A percentile compares a stretch with the other conserved stretches of the same genome.
Evolutionary conservation across 352 stramenopile genomes (phyloP).

Genomic region (Pythium aphanidermatum): DNA sequence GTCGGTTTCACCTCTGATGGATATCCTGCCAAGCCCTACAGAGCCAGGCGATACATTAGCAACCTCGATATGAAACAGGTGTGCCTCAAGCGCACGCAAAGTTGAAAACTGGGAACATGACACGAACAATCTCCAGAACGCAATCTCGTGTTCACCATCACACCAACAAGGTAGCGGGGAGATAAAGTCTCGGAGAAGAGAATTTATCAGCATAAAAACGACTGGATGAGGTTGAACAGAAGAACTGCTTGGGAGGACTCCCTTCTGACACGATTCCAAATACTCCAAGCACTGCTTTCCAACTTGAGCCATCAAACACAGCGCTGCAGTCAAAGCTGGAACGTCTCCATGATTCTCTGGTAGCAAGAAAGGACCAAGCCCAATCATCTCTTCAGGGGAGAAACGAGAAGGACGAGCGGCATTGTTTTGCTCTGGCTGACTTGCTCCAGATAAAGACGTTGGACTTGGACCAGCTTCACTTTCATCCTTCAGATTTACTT

Average conservation of each 20-base stretch:
- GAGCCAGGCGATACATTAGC: conserved; percentile 69
- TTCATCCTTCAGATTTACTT: conserved; percentile 70
- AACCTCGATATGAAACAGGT: conserved; percentile 85
- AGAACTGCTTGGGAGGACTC: conserved; percentile 54
- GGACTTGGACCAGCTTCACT: conserved; percentile 20
- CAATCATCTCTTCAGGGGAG: conserved; percentile 63
- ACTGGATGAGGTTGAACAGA: conserved; percentile 75
- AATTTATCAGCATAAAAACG: conserved; percentile 87
- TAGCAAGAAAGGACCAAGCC: conserved; percentile 59
- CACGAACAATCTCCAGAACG: conserved; percentile 46
- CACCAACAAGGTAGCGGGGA: conserved; percentile 20
- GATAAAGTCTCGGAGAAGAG: conserved; percentile 54
- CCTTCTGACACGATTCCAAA: conserved; percentile 58
- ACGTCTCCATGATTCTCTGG: conserved; percentile 33
- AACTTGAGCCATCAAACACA: conserved; percentile 55
- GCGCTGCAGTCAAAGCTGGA: conserved; percentile 38
- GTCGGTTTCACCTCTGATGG: conserved; percentile 19
- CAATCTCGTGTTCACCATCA: conserved; percentile 4
- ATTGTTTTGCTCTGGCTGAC: conserved; percentile 1
- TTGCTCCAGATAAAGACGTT: conserved; percentile 7
- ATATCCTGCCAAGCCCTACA: conserved; percentile 73
- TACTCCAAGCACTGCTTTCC: conserved; percentile 70
- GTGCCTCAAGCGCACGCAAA: conserved; percentile 65
- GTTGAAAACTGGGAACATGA: conserved; percentile 56
- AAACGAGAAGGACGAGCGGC: conserved; percentile 42